Base-by-base conservation (phyloP, 371 early-diverging fungal genomes). In the Gilbertella persicaria region DNA sequence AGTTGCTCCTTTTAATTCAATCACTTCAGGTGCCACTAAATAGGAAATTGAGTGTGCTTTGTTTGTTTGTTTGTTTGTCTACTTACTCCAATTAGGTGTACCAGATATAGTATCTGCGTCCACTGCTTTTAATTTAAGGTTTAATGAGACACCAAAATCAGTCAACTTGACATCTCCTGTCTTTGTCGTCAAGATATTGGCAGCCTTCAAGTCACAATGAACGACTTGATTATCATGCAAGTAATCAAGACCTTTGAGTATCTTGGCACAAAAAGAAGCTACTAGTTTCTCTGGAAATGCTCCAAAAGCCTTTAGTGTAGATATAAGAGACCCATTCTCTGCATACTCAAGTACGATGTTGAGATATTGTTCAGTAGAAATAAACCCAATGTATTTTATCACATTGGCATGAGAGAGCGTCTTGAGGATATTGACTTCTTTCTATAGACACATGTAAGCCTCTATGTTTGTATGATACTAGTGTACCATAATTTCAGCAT, bases 161-260 rank as follows among this genome's bases (percentile, higher is more conserved):
- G 97, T 92, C n/a, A 97, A 70, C 67, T 97, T 97, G 23, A 95
- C 93, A 53, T 87, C 86, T 0, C 96, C 98, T 23, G 91, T 86
- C 60, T 96, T 96, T 12, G 96, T 97, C 0, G 95, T 90, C 56
- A 96, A 65, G 44, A 97, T 93, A 65, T 97, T 97, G 66, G 93
- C 95, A 1, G 93, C 94, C 67, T 99, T 99, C 43, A 99, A 72
- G 73, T 99, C 99, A 52, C 99, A 87, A 70, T 99, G 99, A 3
- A 91, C 91, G 3, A 91, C 88, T 48, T 82, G 84, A 61, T 93
- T 89, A 1, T 85, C 86, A 64, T 99, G 99, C 25, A 99, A 78
- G 69, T 96, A 99, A 4, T 86, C 76, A 17, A 99, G 82, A 0
- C 92, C 98, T 35, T 90, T 84, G 17, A 97, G 75, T 7, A 96